Evolutionary conservation across 805 yeast species (phyloP).

Genomic region (Candida sonorensis): DNA sequence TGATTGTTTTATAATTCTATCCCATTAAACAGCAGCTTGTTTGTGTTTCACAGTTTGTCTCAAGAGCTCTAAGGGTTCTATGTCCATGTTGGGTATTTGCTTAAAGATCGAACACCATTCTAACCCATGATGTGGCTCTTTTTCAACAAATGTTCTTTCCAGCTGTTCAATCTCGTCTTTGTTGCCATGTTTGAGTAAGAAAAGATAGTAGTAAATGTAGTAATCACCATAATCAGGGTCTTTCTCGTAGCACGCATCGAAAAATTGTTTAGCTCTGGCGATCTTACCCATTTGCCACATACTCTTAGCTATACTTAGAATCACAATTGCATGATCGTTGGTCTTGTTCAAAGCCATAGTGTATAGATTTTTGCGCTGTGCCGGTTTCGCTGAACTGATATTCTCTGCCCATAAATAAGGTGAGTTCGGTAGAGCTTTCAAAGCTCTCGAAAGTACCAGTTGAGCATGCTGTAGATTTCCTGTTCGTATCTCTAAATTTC

Average conservation of each 20-base stretch:
- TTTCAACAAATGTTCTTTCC: conserved; percentile 28
- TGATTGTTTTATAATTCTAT: no score
- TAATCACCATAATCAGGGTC: conserved; percentile 64
- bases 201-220: conserved; percentile 62
- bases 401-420: conserved; percentile 62
- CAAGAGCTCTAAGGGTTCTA: conserved; percentile 14
- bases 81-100: conserved; percentile 29
- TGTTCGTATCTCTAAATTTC: conserved; percentile 47
- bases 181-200: conserved; percentile 32
- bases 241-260: conserved; percentile 50
- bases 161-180: conserved; percentile 32
- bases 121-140: conserved; percentile 56
- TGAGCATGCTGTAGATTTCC: conserved; percentile 47
- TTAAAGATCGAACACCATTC: conserved; percentile 52
- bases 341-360: conserved; percentile 69
- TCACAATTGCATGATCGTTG: conserved; percentile 48
- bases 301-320: conserved; percentile 58
- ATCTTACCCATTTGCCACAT: conserved; percentile 62
- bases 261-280: conserved; percentile 64
- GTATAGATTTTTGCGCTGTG: conserved; percentile 45
- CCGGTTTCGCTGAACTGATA: conserved; percentile 38
- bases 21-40: no score
- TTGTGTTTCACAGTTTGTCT: conserved; percentile 10
- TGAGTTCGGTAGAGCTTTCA: conserved; percentile 51
- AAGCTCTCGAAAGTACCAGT: conserved; percentile 48